Conservation (phyloP, 2,329 filamentous ascomycete species). For the Colletotrichum sp. region DNA sequence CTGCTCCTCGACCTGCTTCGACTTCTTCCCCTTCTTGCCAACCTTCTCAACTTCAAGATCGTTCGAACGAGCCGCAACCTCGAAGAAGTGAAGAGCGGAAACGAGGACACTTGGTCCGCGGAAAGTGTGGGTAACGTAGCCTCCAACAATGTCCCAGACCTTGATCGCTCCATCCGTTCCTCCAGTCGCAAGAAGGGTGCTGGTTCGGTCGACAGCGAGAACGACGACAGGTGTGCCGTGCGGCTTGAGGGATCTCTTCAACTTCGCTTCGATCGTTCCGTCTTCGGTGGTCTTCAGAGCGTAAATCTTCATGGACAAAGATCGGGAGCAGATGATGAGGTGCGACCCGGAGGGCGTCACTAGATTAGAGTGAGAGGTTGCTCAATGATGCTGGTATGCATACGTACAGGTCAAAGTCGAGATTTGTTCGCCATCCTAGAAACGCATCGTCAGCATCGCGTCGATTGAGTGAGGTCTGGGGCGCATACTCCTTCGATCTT, state of each 20-base stretch:
- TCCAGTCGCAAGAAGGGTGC: conserved; percentile 89
- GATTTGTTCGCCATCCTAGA: conserved; percentile 77
- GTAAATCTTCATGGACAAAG: conserved; percentile 95
- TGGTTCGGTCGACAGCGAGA: conserved; percentile 81
- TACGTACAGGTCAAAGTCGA: conserved; percentile 56
- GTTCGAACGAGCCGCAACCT: conserved; percentile 57
- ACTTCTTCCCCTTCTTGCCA: conserved; percentile 45
- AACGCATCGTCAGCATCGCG: conserved; percentile 24
- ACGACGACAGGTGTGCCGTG: conserved; percentile 90
- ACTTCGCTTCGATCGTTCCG: conserved; percentile 65
- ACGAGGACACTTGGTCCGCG: conserved; percentile 90
- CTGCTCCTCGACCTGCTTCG: conserved; percentile 44
- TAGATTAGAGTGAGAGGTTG: conserved; percentile 35
- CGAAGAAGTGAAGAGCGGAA: conserved; percentile 91
- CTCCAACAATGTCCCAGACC: conserved; percentile 91
- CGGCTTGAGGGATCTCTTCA: conserved; percentile 83
- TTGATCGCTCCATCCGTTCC: conserved; percentile 94
- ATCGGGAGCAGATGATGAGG: conserved; percentile 89
- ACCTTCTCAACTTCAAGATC: conserved; percentile 44
- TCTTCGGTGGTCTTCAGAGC: conserved; percentile 65
- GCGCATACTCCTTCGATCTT: conserved; percentile 80
- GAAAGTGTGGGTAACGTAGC: conserved; percentile 94
- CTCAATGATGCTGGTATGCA: background rate
- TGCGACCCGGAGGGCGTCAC: conserved; percentile 90
- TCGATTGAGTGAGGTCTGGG: conserved; percentile 2